phyloP scores from a whole-genome alignment of 306 rosid genomes.

The Trichosanthes cucumerina region DNA sequence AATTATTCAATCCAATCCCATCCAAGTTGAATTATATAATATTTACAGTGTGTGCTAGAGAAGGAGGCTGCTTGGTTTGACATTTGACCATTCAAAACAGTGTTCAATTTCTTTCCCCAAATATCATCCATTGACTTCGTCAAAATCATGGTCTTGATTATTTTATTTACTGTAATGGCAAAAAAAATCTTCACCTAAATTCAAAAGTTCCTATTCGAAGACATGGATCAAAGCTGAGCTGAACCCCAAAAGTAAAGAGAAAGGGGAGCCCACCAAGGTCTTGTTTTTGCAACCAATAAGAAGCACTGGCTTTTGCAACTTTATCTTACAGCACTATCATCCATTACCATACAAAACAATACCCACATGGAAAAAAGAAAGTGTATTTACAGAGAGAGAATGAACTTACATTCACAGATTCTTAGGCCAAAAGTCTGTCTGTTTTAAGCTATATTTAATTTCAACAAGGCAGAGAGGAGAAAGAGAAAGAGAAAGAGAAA shows the following conservation, averaged over 20 bases:
- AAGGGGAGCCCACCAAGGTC: background rate
- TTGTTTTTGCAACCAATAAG: background rate
- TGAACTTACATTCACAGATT: background rate
- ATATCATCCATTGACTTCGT: background rate
- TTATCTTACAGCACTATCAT: background rate
- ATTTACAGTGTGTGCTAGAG: background rate
- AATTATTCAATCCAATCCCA: background rate
- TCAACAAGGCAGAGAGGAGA: background rate
- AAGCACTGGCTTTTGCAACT: background rate
- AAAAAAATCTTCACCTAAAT: background rate
- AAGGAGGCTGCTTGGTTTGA: background rate
- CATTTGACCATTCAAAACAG: background rate
- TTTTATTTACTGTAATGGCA: background rate
- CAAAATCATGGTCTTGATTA: background rate
- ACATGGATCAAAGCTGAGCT: background rate
- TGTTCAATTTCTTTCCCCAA: background rate
- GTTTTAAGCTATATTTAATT: background rate
- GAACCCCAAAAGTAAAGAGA: background rate
- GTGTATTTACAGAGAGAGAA: background rate
- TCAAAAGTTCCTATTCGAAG: background rate
- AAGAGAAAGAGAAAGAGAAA: background rate
- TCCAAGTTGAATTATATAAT: background rate
- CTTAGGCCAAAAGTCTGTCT: background rate
- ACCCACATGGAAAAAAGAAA: background rate
- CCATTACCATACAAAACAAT: background rate